Base-by-base conservation (phyloP, 495 filamentous ascomycete genomes). In the Penicillium malachiteum region DNA sequence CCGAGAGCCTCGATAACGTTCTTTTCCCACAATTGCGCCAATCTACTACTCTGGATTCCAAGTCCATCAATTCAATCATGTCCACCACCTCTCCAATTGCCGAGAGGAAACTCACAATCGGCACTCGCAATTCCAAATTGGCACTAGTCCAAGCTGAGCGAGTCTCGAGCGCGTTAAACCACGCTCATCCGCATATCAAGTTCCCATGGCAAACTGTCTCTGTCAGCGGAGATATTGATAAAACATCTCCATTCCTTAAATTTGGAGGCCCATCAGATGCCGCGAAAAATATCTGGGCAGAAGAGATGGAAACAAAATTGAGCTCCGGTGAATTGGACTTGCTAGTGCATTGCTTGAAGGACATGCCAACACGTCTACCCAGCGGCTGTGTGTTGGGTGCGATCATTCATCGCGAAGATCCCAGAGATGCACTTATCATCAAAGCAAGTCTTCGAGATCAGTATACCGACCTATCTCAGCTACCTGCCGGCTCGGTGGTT, bases 41-140 rank as follows among this genome's bases (percentile, higher is more conserved):
- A 14, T 32, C 26, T 4, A 45, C 9, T 9, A 44, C 43, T 32
- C 31, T 14, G 8, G 31, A 14, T 12, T 32, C 14, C 26, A 30
- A 44, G 11, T 32, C 16, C 21, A n/a, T 18, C 47, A 35, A 32
- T 2, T 43, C 40, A 43, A 12, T 43, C 14, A 21, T 43, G n/a
- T 13, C 17, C 9, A 49, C n/a, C 4, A 38, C 5, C 12, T 12
- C 43, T 46, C 7, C 34, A 26, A 7, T 11, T 21, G 17, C 6
- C 11, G 5, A 30, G 18, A 16, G 11, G 37, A 26, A 56, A 26
- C 31, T 56, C 13, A 31, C 53, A 54, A 80, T 94, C 55, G 90
- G 90, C 72, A 89, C 89, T 14, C 87, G 90, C 34, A 79, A 81
- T 47, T 91, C 87, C 21, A 76, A 81, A 18, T 81, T 94, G 11